phyloP scores from a whole-genome alignment of 1,284 basidiomycete genomes.

The Austropuccinia psidii region DNA sequence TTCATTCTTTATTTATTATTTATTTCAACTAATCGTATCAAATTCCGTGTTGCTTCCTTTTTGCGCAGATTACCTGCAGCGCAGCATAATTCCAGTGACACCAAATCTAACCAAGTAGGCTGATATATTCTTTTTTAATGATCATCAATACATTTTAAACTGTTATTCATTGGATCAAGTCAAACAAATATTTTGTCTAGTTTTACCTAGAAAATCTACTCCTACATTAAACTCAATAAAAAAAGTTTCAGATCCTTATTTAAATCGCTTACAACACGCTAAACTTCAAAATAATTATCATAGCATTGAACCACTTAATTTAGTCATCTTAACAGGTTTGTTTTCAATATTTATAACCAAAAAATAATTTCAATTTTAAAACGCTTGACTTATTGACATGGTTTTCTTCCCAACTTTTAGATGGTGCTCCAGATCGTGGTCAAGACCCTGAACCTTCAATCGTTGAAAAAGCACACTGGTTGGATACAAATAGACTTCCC shows the following conservation, averaged over 20 bases:
- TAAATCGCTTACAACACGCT: slow-evolving; percentile 36
- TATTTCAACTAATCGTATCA: too few relatives aligned
- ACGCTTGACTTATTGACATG: background rate
- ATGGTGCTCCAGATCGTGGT: slow-evolving; percentile 30
- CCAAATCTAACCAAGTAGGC: too few relatives aligned
- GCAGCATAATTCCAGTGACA: too few relatives aligned
- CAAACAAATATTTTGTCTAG: slow-evolving; percentile 37
- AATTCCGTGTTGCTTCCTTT: too few relatives aligned
- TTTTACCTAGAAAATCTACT: slow-evolving; percentile 39
- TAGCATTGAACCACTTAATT: slow-evolving; percentile 39
- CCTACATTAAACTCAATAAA: slow-evolving; percentile 39
- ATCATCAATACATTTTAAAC: slow-evolving; percentile 25
- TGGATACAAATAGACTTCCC: slow-evolving; percentile 16
- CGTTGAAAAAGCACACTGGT: slow-evolving; percentile 18
- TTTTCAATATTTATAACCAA: too few relatives aligned
- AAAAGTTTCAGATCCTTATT: slow-evolving; percentile 39
- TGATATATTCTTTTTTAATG: slow-evolving; percentile 41
- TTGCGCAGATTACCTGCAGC: too few relatives aligned
- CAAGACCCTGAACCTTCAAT: slow-evolving; percentile 30
- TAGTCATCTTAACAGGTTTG: slow-evolving; percentile 39
- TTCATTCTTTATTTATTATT: too few relatives aligned
- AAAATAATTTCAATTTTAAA: too few relatives aligned
- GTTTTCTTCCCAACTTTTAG: background rate
- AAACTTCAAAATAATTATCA: slow-evolving; percentile 33
- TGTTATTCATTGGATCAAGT: slow-evolving; percentile 37